Base-by-base conservation (phyloP, 2,329 filamentous ascomycete species). In the Pseudocercospora pini-densiflorae region DNA sequence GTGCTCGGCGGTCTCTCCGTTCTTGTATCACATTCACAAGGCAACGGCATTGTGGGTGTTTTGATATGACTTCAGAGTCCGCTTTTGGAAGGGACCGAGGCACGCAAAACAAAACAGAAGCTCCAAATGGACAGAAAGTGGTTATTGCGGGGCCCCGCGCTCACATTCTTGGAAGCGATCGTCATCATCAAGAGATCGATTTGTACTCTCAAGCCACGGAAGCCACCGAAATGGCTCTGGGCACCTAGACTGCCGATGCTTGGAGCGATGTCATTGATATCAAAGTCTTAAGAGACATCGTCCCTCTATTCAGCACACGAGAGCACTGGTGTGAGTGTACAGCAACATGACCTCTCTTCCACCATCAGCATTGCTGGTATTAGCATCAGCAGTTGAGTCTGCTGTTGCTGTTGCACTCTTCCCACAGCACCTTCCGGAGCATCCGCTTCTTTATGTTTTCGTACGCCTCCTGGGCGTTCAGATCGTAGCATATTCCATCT, bases 391-490 rank as follows among this genome's bases (percentile, higher is more conserved):
- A 21, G 47, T 64, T 3, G 57, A 64, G 27, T 60, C 62, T 21
- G 19, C 53, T 10, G 29, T 47, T 31, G 51, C 36, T n/a, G 58
- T 33, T 12, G 19, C 29, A 2, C 31, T 61, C 10, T 63, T 71
- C 29, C 64, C 68, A 21, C 66, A 68, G 63, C 65, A 71, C 45
- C 64, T 71, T 54, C 70, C 70, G 0, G 62, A 68, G 27, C 68
- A 70, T 47, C 66, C 68, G 29, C 62, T 71, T 16, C 66, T 70
- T n/a, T 67, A 63, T 36, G 63, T 71, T 29, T 71, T 71, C 51
- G 27, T 66, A 14, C 66, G 68, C 16, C 64, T 70, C 14, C 61
- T 70, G 23, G 66, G 53, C 10, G 23, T 70, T 19, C 64, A 71
- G 19, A 57, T 69, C 12, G 57, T 43, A n/a, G 36, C 64, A 16